Conservation (phyloP, 768 basidiomycete genomes). For the Podaxis sp. region DNA sequence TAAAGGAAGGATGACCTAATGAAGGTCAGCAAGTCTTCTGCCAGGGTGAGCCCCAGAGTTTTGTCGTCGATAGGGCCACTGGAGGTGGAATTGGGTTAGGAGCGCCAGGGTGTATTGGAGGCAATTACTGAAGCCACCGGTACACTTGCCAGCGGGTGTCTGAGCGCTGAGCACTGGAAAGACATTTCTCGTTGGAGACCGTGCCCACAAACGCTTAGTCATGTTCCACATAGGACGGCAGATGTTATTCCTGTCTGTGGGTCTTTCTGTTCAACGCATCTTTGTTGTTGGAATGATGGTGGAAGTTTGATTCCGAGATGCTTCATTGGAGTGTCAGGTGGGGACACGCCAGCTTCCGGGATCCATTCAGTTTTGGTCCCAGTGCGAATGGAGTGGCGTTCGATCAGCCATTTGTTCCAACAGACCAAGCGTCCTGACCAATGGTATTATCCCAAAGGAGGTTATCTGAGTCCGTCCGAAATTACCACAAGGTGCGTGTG, state of each 20-base stretch:
- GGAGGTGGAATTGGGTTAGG: not conserved
- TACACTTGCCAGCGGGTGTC: not conserved
- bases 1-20: not conserved
- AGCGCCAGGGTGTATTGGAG: not conserved
- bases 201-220: not conserved
- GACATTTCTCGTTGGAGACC: not conserved
- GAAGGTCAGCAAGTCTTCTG: not conserved
- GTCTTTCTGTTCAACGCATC: not conserved
- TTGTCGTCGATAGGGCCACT: not conserved
- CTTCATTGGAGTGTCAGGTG: conserved; percentile 3
- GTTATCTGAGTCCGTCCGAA: not conserved
- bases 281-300: not conserved
- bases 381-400: conserved; percentile 6
- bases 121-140: not conserved
- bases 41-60: not conserved
- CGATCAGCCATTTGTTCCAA: not conserved
- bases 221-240: conserved; percentile 1
- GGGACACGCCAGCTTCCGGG: not conserved
- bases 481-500: not conserved
- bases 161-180: not conserved
- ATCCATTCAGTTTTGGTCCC: not conserved
- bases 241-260: not conserved
- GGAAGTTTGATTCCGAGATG: not conserved
- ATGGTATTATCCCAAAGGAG: not conserved
- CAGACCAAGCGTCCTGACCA: not conserved